These are phyloP conservation scores for Aspergillus carlsbadensis DNA, from an alignment of 495 filamentous ascomycete genomes.

Conservation along the genomic window DNA sequence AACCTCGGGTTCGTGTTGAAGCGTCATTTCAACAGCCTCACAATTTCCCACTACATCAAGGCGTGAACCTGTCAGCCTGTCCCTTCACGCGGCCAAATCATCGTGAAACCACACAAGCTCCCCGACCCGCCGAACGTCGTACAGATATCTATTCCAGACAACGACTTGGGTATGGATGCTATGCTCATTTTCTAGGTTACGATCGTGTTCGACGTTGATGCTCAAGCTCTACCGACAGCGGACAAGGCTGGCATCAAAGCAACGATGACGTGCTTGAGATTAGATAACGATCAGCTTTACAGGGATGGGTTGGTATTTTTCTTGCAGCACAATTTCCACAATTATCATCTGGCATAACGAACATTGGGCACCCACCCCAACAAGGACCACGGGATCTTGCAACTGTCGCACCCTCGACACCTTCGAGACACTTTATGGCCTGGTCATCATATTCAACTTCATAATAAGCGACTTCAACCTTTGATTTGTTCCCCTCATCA, in stretches of 20 bases:
- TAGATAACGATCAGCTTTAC: too few relatives aligned
- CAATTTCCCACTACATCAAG: slow-evolving; percentile 9
- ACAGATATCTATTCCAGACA: slow-evolving; percentile 10
- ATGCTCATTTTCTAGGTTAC: not conserved
- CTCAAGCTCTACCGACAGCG: not conserved
- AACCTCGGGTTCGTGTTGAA: slow-evolving; percentile 6
- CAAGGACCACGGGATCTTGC: too few relatives aligned
- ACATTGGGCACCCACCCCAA: too few relatives aligned
- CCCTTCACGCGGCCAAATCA: slow-evolving; percentile 11
- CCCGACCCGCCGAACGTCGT: slow-evolving; percentile 15
- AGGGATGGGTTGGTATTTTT: too few relatives aligned
- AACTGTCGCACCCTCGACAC: too few relatives aligned
- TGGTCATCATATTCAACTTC: slow-evolving; percentile 28
- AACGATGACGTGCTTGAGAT: too few relatives aligned
- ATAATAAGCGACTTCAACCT: slow-evolving; percentile 35
- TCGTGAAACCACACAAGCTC: slow-evolving; percentile 16
- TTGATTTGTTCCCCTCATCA: slow-evolving; percentile 42
- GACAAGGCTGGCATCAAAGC: too few relatives aligned
- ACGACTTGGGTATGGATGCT: slow-evolving; percentile 7
- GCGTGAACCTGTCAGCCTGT: slow-evolving; percentile 11
- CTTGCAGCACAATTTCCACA: too few relatives aligned
- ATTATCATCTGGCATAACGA: too few relatives aligned
- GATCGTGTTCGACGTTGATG: not conserved
- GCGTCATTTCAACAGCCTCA: slow-evolving; percentile 19
- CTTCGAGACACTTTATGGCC: slow-evolving; percentile 1